These are phyloP conservation scores for Aspergillus avenaceus DNA, from an alignment of 495 filamentous ascomycete genomes.

Conservation along the genomic window DNA sequence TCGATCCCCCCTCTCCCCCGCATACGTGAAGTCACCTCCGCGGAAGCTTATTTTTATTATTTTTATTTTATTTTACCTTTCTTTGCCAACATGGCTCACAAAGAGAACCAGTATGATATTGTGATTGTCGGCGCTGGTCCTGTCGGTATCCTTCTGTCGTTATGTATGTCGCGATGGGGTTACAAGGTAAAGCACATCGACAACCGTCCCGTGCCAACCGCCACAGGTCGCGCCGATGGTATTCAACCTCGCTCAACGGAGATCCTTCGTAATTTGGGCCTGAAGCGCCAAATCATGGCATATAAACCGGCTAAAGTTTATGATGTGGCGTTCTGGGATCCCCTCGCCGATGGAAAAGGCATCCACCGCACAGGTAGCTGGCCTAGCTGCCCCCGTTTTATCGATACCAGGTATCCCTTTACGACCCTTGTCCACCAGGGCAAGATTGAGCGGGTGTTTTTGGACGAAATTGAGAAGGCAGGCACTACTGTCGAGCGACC, in stretches of 20 bases:
- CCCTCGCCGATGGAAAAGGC: conserved; percentile 42
- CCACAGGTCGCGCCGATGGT: conserved; percentile 72
- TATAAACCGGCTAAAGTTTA: conserved; percentile 62
- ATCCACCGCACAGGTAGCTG: conserved; percentile 59
- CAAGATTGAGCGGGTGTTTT: conserved; percentile 60
- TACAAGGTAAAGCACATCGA: conserved; percentile 68
- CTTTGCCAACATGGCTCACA: conserved; percentile 30
- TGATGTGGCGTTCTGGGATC: conserved; percentile 67
- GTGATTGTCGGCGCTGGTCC: conserved; percentile 88
- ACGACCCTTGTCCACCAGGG: conserved; percentile 63
- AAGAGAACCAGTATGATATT: conserved; percentile 61
- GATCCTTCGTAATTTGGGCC: conserved; percentile 60
- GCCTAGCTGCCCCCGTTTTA: conserved; percentile 61
- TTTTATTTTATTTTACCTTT: too few species aligned
- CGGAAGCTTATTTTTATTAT: conserved; percentile 4
- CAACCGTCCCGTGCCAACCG: conserved; percentile 58
- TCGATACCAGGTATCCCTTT: conserved; percentile 64
- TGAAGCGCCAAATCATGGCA: conserved; percentile 62
- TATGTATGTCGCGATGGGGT: conserved; percentile 67
- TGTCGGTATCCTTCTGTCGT: conserved; percentile 82
- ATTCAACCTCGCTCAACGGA: conserved; percentile 69
- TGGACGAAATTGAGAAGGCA: conserved; percentile 59
- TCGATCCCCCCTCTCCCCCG: conserved; percentile 5
- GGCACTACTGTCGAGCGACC: conserved; percentile 55
- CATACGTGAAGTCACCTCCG: not conserved